These are phyloP conservation scores for Cryptosporidium bovis DNA, from an alignment of 169 alveolate species.

Conservation along the genomic window DNA sequence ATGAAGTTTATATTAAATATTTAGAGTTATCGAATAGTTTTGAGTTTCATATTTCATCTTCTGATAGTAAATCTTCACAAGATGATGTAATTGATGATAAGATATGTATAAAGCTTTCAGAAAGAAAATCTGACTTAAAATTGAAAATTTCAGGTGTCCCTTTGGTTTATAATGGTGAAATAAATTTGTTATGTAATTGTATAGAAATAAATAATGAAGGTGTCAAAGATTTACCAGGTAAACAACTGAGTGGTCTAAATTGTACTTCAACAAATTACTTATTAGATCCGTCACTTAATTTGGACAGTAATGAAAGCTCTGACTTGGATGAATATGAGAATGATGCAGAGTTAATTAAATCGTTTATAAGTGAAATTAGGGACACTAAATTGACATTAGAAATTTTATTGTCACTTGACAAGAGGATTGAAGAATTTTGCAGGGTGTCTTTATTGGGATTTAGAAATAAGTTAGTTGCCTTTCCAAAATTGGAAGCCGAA, in stretches of 20 bases:
- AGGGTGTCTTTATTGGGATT: conserved; percentile 3
- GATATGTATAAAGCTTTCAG: no score
- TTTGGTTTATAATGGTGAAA: conserved; percentile 17
- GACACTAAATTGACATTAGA: background rate
- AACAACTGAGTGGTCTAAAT: conserved; percentile 11
- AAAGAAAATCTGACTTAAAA: background rate
- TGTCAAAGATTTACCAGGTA: conserved; percentile 5
- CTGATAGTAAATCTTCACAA: background rate
- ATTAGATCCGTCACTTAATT: background rate
- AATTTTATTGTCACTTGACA: background rate
- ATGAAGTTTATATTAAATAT: no score
- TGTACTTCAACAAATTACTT: conserved; percentile 30
- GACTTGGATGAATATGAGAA: background rate
- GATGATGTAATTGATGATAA: background rate
- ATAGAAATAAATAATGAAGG: conserved; percentile 22
- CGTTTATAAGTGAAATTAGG: background rate
- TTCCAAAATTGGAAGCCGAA: conserved; percentile 9
- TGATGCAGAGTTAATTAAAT: conserved; percentile 6
- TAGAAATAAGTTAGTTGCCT: conserved; percentile 1
- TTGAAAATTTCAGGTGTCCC: conserved; percentile 26
- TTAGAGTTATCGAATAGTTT: background rate
- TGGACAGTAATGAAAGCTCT: background rate
- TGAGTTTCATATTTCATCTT: conserved; percentile 1
- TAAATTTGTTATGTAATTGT: conserved; percentile 12
- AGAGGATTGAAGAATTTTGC: conserved; percentile 23